A percentile compares a stretch with the other conserved stretches of the same genome.
Conservation (phyloP, 2,329 filamentous ascomycete genomes). For the Neonectria coccinea region DNA sequence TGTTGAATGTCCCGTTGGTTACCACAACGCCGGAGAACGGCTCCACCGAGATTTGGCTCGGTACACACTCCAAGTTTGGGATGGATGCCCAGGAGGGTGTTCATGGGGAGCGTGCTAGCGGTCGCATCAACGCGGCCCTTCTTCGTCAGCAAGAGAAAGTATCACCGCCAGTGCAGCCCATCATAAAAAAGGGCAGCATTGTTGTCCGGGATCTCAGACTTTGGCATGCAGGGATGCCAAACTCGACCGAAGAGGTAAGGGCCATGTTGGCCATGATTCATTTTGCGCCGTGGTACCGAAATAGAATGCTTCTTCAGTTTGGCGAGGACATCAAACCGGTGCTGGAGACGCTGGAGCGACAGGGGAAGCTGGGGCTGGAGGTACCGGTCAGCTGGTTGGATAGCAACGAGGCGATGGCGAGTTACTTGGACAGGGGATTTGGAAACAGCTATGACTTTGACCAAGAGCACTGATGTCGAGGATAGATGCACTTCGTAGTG, state of each 20-base stretch:
- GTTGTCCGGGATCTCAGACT: conserved; percentile 70
- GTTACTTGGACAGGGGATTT: conserved; percentile 67
- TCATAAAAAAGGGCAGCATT: conserved; percentile 65
- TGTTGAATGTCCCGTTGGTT: conserved; percentile 65
- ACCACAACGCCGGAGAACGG: conserved; percentile 64
- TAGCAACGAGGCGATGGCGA: conserved; percentile 54
- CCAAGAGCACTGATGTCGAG: conserved; percentile 52
- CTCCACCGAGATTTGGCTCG: conserved; percentile 70
- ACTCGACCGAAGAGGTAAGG: conserved; percentile 60
- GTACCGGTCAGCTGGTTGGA: conserved; percentile 63
- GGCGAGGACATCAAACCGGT: conserved; percentile 60
- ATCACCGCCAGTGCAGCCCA: conserved; percentile 62
- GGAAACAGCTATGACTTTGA: conserved; percentile 73
- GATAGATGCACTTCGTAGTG: not conserved
- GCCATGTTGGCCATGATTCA: conserved; percentile 72
- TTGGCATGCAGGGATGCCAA: conserved; percentile 75
- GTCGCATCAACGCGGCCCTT: conserved; percentile 57
- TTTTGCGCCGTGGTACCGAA: conserved; percentile 69
- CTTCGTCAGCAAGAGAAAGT: conserved; percentile 53
- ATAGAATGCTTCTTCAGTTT: conserved; percentile 67
- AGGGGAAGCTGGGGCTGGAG: conserved; percentile 55
- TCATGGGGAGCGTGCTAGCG: conserved; percentile 65
- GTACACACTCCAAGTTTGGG: conserved; percentile 58
- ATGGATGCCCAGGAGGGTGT: conserved; percentile 58
- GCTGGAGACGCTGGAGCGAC: conserved; percentile 57